Base-by-base conservation (phyloP, 306 rosid species). In the Pterocarpus macrocarpus region DNA sequence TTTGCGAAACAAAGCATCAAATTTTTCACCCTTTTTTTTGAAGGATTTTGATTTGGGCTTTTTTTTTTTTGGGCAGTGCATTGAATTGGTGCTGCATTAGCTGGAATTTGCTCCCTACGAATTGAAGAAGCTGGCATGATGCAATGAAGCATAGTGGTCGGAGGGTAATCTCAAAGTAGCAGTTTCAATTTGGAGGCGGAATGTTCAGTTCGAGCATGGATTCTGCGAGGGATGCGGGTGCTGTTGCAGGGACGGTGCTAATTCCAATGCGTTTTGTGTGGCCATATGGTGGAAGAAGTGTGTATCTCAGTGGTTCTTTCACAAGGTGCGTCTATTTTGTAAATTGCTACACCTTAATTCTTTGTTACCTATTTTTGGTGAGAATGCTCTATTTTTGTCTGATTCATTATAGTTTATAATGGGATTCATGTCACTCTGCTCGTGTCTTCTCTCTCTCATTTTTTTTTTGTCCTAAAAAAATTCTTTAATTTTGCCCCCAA, bases 251-350 rank as follows among this genome's bases (percentile, higher is more conserved):
- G 81, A 81, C 96, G 16, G 81, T 93, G 87, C 70, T 89, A 68
- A 84, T 92, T 81, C 99, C 98, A 64, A 85, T 88, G 94, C 94
- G 92, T 13, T 96, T 96, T 67, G 98, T 93, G 72, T 96, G 99
- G 99, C 97, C 89, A 30, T 90, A 93, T 76, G 99, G 99, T 14
- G 99, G 99, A 55, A 90, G 90, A 66, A 87, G 83, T 80, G 98
- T 96, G 33, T 90, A 76, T 86, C 91, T 96, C 49, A 87, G 88
- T 84, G 99, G 99, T 69, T 93, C 98, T 73, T 96, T 96, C 86
- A 87, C 94, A 12, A 79, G 94, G 99, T 92, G 79, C 71, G 85
- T 75, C 32, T 55, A 16, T 7, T 36, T 34, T 49, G 50, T n/a
- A 13, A 38, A 61, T 81, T 63, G 5, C 47, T 15, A 41, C 13